A percentile compares a stretch with the other conserved stretches of the same genome.
phyloP scores from a whole-genome alignment of 2,329 filamentous ascomycete species.

The Alternaria sp. region DNA sequence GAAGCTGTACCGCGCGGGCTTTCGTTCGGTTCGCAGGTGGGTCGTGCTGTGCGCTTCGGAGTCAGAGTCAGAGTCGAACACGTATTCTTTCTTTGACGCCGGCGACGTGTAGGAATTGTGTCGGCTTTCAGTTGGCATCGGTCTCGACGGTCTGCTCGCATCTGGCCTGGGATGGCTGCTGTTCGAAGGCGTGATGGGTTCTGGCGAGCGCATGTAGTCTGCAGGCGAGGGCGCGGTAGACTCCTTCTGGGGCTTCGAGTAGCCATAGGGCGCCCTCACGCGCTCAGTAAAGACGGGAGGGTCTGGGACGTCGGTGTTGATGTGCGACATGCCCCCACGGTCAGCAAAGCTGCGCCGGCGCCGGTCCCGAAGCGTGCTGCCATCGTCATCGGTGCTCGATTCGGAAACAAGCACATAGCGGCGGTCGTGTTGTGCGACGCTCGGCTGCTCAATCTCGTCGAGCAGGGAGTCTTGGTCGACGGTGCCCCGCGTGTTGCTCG shows the following conservation, averaged over 20 bases:
- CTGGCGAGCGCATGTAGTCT: slow-evolving; percentile 57
- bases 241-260: slow-evolving; percentile 47
- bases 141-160: slow-evolving; percentile 36
- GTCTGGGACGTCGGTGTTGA: slow-evolving; percentile 46
- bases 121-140: slow-evolving; percentile 31
- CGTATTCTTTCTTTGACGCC: slow-evolving; percentile 27
- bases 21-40: slow-evolving; percentile 39
- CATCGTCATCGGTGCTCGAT: slow-evolving; percentile 25
- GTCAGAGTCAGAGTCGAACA: slow-evolving; percentile 44
- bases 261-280: slow-evolving; percentile 55
- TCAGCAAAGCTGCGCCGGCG: slow-evolving; percentile 44
- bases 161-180: slow-evolving; percentile 36
- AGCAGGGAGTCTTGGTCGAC: slow-evolving; percentile 73
- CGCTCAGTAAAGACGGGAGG: slow-evolving; percentile 51
- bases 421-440: slow-evolving; percentile 57
- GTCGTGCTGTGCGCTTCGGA: slow-evolving; percentile 34
- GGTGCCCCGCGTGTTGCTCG: slow-evolving; percentile 68
- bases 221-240: slow-evolving; percentile 42
- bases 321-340: slow-evolving; percentile 41
- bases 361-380: slow-evolving; percentile 12
- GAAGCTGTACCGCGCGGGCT: slow-evolving; percentile 49
- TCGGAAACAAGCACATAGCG: slow-evolving; percentile 66
- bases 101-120: slow-evolving; percentile 30
- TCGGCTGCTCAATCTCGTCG: slow-evolving; percentile 60
- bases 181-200: slow-evolving; percentile 52